Evolutionary conservation across 108 stramenopile species (phyloP).

Genomic region (Chaetoceros tenuissimus): DNA sequence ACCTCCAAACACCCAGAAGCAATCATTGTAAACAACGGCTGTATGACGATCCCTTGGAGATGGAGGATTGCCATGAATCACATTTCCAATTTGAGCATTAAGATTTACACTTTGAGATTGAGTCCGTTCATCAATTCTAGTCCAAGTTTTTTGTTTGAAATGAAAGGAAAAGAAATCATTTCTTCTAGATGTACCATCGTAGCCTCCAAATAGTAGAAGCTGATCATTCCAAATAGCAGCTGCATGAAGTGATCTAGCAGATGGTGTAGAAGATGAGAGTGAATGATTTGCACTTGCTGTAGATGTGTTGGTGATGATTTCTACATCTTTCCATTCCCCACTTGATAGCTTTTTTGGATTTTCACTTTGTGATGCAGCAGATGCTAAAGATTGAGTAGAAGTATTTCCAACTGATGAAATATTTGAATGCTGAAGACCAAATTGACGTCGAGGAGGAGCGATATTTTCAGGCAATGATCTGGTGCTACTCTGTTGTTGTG

Average conservation of each 20-base stretch:
- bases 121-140: constrained; percentile 31
- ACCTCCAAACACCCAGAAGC: constrained; percentile 74
- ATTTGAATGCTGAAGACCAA: too few species aligned
- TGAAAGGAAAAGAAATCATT: constrained; percentile 88
- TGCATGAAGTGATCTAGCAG: constrained; percentile 79
- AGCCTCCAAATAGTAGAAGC: constrained; percentile 57
- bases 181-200: constrained; percentile 82
- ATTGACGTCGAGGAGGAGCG: too few species aligned
- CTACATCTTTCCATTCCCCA: too few species aligned
- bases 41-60: constrained; percentile 86
- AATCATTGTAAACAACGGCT: constrained; percentile 62
- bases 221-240: constrained; percentile 54
- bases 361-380: too few species aligned
- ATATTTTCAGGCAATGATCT: too few species aligned
- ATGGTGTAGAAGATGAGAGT: too few species aligned
- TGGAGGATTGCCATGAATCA: constrained; percentile 45
- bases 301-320: too few species aligned
- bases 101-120: constrained; percentile 27
- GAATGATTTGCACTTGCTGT: too few species aligned
- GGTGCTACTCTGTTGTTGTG: too few species aligned
- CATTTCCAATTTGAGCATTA: background rate
- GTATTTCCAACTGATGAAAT: too few species aligned
- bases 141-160: constrained; percentile 74
- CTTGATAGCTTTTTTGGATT: too few species aligned
- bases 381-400: too few species aligned